A percentile compares a stretch with the other conserved stretches of the same genome.
These are phyloP conservation scores for Diplogelasinospora grovesii DNA, from an alignment of 495 filamentous ascomycete genomes.

Conservation along the genomic window DNA sequence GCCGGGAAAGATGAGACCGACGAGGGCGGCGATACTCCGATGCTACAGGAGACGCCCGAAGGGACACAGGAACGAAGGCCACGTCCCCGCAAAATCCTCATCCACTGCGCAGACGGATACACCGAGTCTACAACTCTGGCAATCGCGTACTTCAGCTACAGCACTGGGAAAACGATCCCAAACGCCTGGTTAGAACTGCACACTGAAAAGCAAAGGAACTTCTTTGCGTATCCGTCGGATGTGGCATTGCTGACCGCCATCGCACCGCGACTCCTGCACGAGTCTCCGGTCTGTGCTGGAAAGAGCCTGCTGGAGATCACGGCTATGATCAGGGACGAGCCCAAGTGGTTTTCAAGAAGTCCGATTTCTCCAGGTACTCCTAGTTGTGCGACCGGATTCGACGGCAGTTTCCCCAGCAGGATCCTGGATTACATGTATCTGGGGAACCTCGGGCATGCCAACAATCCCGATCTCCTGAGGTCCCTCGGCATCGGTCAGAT, in stretches of 20 bases:
- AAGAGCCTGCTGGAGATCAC: constrained; percentile 39
- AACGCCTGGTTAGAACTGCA: constrained; percentile 86
- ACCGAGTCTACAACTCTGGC: constrained; percentile 85
- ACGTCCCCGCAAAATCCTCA: constrained; percentile 59
- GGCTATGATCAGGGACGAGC: constrained; percentile 44
- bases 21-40: constrained; percentile 34
- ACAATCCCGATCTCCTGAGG: constrained; percentile 76
- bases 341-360: constrained; percentile 73
- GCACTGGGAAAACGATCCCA: constrained; percentile 70
- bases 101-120: constrained; percentile 94
- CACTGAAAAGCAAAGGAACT: constrained; percentile 74
- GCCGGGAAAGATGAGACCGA: constrained; percentile 42
- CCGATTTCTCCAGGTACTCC: too few relatives aligned
- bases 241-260: constrained; percentile 70
- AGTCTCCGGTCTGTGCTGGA: constrained; percentile 35
- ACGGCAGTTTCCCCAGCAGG: constrained; percentile 84
- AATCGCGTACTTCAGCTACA: constrained; percentile 86
- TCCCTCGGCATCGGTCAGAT: constrained; percentile 80
- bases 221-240: constrained; percentile 91
- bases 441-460: constrained; percentile 85
- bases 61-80: constrained; percentile 24
- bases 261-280: constrained; percentile 59
- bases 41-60: constrained; percentile 18
- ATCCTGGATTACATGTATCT: constrained; percentile 94
- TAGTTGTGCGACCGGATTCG: too few relatives aligned